Conservation (phyloP, 2,329 filamentous ascomycete genomes). For the Podosphaera fusca region DNA sequence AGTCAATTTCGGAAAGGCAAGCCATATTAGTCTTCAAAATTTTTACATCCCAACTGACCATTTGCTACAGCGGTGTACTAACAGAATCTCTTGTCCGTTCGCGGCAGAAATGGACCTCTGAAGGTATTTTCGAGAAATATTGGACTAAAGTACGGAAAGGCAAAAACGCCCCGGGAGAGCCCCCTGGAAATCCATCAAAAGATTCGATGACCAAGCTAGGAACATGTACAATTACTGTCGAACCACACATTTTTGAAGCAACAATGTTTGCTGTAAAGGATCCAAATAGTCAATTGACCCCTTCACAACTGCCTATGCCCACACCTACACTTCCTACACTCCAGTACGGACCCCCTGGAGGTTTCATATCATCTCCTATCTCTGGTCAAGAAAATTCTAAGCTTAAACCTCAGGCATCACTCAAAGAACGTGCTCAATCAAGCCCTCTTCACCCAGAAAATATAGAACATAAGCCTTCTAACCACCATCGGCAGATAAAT, state of each 20-base stretch:
- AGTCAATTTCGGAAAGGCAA: constrained; percentile 51
- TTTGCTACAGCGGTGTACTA: constrained; percentile 39
- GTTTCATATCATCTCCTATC: constrained; percentile 31
- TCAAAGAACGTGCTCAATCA: constrained; percentile 10
- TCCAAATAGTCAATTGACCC: constrained; percentile 25
- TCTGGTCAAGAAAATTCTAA: constrained; percentile 5
- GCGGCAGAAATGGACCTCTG: constrained; percentile 46
- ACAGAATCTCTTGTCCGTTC: constrained; percentile 51
- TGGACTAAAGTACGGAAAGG: constrained; percentile 52
- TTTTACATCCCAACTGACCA: constrained; percentile 2
- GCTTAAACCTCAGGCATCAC: constrained; percentile 7
- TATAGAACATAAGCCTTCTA: neutral
- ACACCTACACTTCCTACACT: constrained; percentile 27
- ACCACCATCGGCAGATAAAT: neutral
- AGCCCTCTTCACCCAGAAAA: neutral
- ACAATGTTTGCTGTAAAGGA: constrained; percentile 52
- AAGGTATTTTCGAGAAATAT: constrained; percentile 54
- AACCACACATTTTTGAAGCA: constrained; percentile 60
- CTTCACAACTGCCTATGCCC: constrained; percentile 15
- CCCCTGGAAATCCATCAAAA: constrained; percentile 40
- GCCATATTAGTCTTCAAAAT: constrained; percentile 1
- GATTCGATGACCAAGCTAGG: constrained; percentile 53
- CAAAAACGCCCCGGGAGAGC: constrained; percentile 39
- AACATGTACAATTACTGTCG: constrained; percentile 49
- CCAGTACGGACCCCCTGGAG: constrained; percentile 42